Evolutionary conservation across 2,329 filamentous ascomycete genomes (phyloP).

Genomic region (Hymenoscyphus occultus): DNA sequence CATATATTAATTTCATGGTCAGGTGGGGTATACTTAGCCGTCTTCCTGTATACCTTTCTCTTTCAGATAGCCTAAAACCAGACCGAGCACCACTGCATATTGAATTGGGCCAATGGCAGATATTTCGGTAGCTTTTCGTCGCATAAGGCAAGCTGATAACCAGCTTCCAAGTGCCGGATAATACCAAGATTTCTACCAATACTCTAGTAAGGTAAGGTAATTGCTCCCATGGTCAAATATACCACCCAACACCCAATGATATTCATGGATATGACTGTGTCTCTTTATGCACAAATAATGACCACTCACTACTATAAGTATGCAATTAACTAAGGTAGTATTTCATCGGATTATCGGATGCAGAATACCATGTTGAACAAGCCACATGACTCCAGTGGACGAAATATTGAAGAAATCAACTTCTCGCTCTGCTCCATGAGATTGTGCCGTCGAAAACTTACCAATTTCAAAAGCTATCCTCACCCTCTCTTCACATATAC

Average conservation of each 20-base stretch:
- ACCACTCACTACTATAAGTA: slow-evolving; percentile 9
- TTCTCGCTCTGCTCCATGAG: slow-evolving; percentile 6
- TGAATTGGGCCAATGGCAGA: slow-evolving; percentile 2
- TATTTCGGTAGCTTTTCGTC: neutral
- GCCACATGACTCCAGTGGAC: slow-evolving; percentile 8
- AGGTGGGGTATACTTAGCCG: slow-evolving; percentile 13
- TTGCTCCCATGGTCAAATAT: neutral
- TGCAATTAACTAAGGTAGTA: slow-evolving; percentile 10
- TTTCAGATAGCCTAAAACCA: slow-evolving; percentile 12
- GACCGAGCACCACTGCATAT: slow-evolving; percentile 4
- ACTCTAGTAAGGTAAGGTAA: slow-evolving; percentile 9
- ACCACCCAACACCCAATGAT: neutral
- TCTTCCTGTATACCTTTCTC: neutral
- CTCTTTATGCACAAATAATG: neutral
- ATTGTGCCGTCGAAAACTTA: neutral
- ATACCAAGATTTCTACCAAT: slow-evolving; percentile 10
- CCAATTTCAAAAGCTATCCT: neutral
- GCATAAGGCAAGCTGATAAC: neutral
- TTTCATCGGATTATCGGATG: slow-evolving; percentile 6
- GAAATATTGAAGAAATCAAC: neutral
- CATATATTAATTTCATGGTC: slow-evolving; percentile 12
- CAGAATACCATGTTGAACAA: neutral
- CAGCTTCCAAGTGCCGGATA: slow-evolving; percentile 6
- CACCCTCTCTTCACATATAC: neutral
- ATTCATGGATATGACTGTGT: neutral